Conservation (phyloP, 768 basidiomycete genomes). For the Hirschioporus abietinus region DNA sequence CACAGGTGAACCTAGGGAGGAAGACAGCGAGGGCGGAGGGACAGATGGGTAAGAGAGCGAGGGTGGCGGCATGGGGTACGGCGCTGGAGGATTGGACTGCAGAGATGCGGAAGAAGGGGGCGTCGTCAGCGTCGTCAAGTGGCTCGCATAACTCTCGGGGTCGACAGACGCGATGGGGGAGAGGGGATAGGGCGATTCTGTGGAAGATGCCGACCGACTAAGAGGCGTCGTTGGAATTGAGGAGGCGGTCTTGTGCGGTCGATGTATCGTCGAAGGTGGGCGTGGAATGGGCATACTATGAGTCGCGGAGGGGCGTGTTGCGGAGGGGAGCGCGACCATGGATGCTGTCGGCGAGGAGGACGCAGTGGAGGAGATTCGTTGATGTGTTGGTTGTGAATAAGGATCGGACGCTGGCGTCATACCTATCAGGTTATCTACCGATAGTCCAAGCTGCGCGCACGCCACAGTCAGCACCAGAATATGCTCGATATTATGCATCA, state of each 20-base stretch:
- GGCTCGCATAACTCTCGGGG: conserved; percentile 50
- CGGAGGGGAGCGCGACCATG: conserved; percentile 16
- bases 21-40: conserved; percentile 76
- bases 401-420: conserved; percentile 55
- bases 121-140: conserved; percentile 64
- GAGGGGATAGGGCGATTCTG: conserved; percentile 64
- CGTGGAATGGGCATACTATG: conserved; percentile 75
- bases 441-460: conserved; percentile 54
- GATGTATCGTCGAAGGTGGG: conserved; percentile 56
- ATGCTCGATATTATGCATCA: conserved; percentile 4
- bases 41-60: conserved; percentile 74
- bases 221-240: conserved; percentile 56
- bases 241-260: conserved; percentile 38
- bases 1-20: conserved; percentile 69
- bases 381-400: conserved; percentile 66
- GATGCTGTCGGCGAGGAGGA: conserved; percentile 26
- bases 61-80: conserved; percentile 27
- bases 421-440: conserved; percentile 77
- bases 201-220: conserved; percentile 61
- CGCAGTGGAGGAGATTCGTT: conserved; percentile 39
- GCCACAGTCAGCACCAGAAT: not conserved
- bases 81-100: conserved; percentile 32
- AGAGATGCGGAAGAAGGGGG: conserved; percentile 63
- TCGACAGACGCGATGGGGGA: conserved; percentile 53
- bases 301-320: conserved; percentile 26